Evolutionary conservation across 1,284 basidiomycete genomes (phyloP).

Genomic region (Ceratobasidium sp.): DNA sequence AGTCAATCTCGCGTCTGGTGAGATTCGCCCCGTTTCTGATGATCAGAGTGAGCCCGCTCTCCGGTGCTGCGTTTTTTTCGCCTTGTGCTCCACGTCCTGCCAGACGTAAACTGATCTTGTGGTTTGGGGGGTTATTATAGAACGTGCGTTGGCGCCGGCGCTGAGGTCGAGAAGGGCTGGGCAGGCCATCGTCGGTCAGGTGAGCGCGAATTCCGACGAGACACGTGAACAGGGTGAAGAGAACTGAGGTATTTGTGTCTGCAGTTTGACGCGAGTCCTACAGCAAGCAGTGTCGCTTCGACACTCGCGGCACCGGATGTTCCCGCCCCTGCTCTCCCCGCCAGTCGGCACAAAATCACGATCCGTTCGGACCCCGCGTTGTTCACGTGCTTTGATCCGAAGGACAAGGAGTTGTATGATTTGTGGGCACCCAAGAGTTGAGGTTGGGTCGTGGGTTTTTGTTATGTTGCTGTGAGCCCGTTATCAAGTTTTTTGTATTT

Average conservation of each 20-base stretch:
- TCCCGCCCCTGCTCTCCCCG: neutral
- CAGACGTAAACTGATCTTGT: slow-evolving; percentile 15
- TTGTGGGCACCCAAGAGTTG: slow-evolving; percentile 44
- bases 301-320: slow-evolving; percentile 28
- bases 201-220: neutral
- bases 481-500: neutral
- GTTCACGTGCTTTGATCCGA: slow-evolving; percentile 43
- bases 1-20: slow-evolving; percentile 30
- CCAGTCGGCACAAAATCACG: slow-evolving; percentile 28
- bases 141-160: slow-evolving; percentile 34
- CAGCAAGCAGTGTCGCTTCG: slow-evolving; percentile 17
- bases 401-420: slow-evolving; percentile 45
- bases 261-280: slow-evolving; percentile 34
- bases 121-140: slow-evolving; percentile 3
- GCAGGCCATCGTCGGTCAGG: slow-evolving; percentile 26
- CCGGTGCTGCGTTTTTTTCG: neutral
- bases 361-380: slow-evolving; percentile 43
- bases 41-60: slow-evolving; percentile 37
- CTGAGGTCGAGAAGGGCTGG: slow-evolving; percentile 35
- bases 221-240: neutral
- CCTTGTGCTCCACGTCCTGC: neutral
- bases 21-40: slow-evolving; percentile 39
- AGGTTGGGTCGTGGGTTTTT: neutral
- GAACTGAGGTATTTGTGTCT: neutral
- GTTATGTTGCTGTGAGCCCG: neutral